phyloP scores from a whole-genome alignment of 2,329 filamentous ascomycete species.

The Scortechinia acanthostroma region DNA sequence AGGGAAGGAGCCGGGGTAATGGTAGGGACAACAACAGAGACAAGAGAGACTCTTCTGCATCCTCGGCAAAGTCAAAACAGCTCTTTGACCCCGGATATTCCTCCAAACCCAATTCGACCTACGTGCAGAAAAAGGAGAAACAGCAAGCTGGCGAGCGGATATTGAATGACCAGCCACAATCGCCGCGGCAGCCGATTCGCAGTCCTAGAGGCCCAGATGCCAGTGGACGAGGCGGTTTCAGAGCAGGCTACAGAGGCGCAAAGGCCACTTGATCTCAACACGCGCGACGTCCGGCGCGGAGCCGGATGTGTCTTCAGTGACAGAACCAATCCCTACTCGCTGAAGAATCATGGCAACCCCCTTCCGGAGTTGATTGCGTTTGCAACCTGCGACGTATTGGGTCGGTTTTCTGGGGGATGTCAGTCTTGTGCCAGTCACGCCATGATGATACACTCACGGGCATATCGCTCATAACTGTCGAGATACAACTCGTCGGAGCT shows the following conservation, averaged over 20 bases:
- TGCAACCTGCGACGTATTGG: conserved; percentile 46
- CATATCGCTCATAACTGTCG: conserved; percentile 66
- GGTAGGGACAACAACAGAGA: conserved; percentile 7
- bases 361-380: conserved; percentile 50
- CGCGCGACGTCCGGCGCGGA: too few species aligned
- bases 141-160: neutral
- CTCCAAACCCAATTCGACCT: neutral
- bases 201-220: conserved; percentile 48
- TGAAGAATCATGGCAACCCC: conserved; percentile 33
- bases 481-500: conserved; percentile 46
- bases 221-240: conserved; percentile 47
- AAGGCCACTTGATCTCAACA: neutral
- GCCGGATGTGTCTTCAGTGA: too few species aligned
- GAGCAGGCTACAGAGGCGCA: conserved; percentile 37
- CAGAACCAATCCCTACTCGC: too few species aligned
- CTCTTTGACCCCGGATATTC: neutral
- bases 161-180: conserved; percentile 10
- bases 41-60: conserved; percentile 14
- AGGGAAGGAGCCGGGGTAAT: conserved; percentile 18
- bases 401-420: conserved; percentile 36
- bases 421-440: conserved; percentile 5
- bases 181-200: conserved; percentile 37
- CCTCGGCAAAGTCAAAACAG: conserved; percentile 17
- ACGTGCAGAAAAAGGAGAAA: neutral
- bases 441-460: conserved; percentile 11